These are phyloP conservation scores for Chytridium lagenaria DNA, from an alignment of 371 early-diverging fungal species.

Conservation along the genomic window DNA sequence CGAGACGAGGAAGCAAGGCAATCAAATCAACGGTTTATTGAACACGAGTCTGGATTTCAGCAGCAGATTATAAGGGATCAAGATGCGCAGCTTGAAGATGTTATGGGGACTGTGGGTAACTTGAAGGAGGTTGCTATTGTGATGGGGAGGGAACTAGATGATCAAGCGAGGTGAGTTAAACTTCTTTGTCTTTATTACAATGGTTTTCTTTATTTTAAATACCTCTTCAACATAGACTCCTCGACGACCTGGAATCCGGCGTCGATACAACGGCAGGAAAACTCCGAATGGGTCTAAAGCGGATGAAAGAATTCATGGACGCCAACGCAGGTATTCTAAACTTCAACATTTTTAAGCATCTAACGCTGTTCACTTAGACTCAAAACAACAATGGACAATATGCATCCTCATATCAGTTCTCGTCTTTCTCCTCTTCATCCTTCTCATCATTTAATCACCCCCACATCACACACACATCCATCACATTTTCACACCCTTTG, in stretches of 20 bases:
- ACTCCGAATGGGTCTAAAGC: slow-evolving; percentile 53
- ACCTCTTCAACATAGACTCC: slow-evolving; percentile 42
- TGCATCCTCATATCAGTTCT: slow-evolving; percentile 58
- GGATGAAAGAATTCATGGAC: slow-evolving; percentile 55
- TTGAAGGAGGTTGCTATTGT: slow-evolving; percentile 67
- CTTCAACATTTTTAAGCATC: background rate
- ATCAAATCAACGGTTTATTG: slow-evolving; percentile 35
- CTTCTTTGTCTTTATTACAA: background rate
- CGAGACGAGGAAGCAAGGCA: background rate
- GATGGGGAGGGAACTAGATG: slow-evolving; percentile 70
- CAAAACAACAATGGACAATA: slow-evolving; percentile 57
- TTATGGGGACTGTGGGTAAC: slow-evolving; percentile 66
- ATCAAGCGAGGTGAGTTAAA: slow-evolving; percentile 58
- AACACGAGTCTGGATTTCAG: slow-evolving; percentile 51
- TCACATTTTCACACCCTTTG: too few relatives aligned
- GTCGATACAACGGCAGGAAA: slow-evolving; percentile 59
- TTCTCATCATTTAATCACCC: slow-evolving; percentile 42
- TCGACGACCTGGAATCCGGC: slow-evolving; percentile 60
- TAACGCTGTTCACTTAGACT: slow-evolving; percentile 30
- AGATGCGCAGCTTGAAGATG: slow-evolving; percentile 66
- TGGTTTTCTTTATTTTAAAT: background rate
- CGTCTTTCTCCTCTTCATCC: slow-evolving; percentile 53
- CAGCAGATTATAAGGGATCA: slow-evolving; percentile 62
- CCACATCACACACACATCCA: too few relatives aligned
- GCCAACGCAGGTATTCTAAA: slow-evolving; percentile 49